Conservation (phyloP, 345 rosid genomes). For the Populus davidiana region DNA sequence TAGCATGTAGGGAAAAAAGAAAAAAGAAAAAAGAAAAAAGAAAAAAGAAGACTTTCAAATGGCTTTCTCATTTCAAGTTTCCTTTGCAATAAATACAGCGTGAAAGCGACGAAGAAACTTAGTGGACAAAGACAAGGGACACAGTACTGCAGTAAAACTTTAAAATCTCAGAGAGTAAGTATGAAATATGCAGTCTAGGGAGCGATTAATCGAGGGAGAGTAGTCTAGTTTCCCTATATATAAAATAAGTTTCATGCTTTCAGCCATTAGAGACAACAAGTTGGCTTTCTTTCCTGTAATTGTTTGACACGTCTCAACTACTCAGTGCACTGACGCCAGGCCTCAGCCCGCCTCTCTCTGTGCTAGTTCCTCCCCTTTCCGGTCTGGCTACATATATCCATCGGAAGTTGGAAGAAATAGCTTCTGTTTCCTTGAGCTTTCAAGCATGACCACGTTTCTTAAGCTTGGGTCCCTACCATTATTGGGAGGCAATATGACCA, state of each 20-base stretch:
- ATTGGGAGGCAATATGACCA: neutral
- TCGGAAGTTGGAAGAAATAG: neutral
- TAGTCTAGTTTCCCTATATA: no score
- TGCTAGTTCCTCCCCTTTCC: neutral
- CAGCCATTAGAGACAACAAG: neutral
- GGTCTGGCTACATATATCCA: neutral
- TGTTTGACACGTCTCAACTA: neutral
- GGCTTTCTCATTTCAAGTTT: no score
- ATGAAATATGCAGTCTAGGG: no score
- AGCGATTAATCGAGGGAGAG: no score
- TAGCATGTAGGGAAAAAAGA: no score
- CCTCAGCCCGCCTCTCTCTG: neutral
- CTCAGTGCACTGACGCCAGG: rapidly evolving
- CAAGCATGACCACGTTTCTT: conserved; percentile 9
- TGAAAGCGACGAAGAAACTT: no score
- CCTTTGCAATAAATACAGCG: no score
- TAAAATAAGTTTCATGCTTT: neutral
- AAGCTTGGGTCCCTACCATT: conserved; percentile 17
- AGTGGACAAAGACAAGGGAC: neutral
- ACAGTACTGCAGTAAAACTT: neutral
- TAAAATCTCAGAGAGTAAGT: no score
- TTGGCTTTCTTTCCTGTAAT: neutral
- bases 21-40: no score
- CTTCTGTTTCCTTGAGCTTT: neutral
- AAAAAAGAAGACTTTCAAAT: no score